A percentile compares a stretch with the other conserved stretches of the same genome.
phyloP scores from a whole-genome alignment of 2,329 filamentous ascomycete genomes.

The Verticillium longisporum region DNA sequence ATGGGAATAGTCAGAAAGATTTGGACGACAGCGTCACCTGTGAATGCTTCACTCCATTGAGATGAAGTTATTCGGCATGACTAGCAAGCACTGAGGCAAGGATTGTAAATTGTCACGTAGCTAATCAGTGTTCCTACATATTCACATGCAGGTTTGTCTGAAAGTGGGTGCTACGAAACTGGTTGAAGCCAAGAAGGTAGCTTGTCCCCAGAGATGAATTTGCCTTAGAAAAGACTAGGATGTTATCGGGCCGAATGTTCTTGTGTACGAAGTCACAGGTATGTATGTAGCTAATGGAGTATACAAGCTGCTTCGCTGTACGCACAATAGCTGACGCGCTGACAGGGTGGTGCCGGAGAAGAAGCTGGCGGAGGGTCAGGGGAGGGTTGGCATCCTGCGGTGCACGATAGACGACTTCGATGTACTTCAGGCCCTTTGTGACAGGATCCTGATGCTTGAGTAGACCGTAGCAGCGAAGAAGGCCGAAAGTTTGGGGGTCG shows the following conservation, averaged over 20 bases:
- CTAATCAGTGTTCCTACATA: no score
- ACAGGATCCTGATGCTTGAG: slow-evolving; percentile 4
- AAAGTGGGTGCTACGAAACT: slow-evolving; percentile 25
- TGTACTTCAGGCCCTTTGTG: background rate
- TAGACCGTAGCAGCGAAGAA: slow-evolving; percentile 20
- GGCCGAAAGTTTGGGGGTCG: slow-evolving; percentile 18
- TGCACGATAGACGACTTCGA: background rate
- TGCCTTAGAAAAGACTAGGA: slow-evolving; percentile 21
- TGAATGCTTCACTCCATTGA: no score
- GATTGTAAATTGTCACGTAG: no score
- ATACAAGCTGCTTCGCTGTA: slow-evolving; percentile 18
- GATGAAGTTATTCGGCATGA: no score
- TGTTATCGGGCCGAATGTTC: slow-evolving; percentile 34
- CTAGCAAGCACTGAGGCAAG: no score
- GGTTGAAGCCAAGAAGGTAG: slow-evolving; percentile 39
- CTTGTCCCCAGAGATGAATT: background rate
- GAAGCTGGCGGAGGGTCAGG: background rate
- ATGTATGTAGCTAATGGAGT: slow-evolving; percentile 24
- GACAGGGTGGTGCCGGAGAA: background rate
- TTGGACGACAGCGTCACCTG: no score
- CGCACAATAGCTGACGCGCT: slow-evolving; percentile 17
- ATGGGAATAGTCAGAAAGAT: no score
- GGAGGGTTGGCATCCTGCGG: background rate
- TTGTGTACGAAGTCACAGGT: slow-evolving; percentile 37
- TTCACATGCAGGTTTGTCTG: slow-evolving; percentile 14